Evolutionary conservation across 2,329 filamentous ascomycete genomes (phyloP), one percentile per base, ranked within the genome.

Genomic region (Neocucurbitaria cava): DNA sequence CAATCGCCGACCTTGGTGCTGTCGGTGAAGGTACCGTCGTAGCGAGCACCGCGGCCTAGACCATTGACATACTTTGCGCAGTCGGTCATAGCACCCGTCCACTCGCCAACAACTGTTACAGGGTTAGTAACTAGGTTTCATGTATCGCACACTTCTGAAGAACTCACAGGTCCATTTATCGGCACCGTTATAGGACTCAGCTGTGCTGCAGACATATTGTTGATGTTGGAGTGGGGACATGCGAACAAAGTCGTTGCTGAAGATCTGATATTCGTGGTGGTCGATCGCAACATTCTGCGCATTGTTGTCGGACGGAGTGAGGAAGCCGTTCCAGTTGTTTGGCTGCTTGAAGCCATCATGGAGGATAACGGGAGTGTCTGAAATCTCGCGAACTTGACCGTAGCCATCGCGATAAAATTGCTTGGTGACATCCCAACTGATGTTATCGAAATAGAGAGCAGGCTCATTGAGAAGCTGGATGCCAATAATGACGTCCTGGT

Each of bases 241-340:
- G 20, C 78, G 77, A 26, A 88, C 75, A 24, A 83, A 76, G 0
- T 74, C 77, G 21, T 80, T 72, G 54, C 78, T 80, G 74, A 89
- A 89, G 53, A 87, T 79, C 68, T 89, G 84, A 69, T 90, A 90
- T 67, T 89, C 85, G 69, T 90, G 88, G 53, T 87, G 86, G 66
- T 90, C 88, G 58, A 90, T 74, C 41, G 84, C 82, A 36, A 88
- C 82, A 42, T 84, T 82, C 40, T 82, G 77, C 3, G 81, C 77
- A 59, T 80, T 77, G 58, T 79, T 75, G 65, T 83, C 81, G 0
- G 75, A 77, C 1, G 78, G 76, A 2, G 79, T 83, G 62, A 88
- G 78, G 71, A 85, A 86, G 5, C 80, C 83, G 64, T 89, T 89
- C 83, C 85, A 90, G 6, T 77, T 78, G 40, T 74, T 79, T 0